phyloP scores from a whole-genome alignment of 2,329 filamentous ascomycete genomes.

The Geosmithia flava region DNA sequence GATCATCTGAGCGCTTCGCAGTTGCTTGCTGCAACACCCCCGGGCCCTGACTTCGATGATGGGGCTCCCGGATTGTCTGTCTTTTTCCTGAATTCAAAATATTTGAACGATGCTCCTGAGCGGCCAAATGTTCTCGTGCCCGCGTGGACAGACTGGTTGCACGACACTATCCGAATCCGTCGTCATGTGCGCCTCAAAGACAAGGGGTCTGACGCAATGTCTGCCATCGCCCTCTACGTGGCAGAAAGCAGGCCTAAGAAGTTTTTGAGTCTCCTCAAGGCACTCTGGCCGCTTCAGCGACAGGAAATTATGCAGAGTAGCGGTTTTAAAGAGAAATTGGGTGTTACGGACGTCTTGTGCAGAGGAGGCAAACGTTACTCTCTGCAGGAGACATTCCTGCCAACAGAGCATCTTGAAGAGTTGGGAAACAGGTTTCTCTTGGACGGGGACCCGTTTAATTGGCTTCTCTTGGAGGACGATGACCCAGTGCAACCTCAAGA shows the following conservation, averaged over 20 bases:
- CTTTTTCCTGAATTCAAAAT: background rate
- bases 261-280: background rate
- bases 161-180: background rate
- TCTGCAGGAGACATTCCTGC: background rate
- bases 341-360: background rate
- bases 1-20: background rate
- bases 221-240: background rate
- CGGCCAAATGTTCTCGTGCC: background rate
- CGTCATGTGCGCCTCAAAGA: background rate
- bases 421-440: slow-evolving; percentile 1
- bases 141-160: background rate
- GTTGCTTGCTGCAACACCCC: background rate
- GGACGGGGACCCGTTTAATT: background rate
- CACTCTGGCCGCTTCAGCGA: background rate
- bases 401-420: background rate
- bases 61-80: slow-evolving; percentile 1
- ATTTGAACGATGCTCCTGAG: background rate
- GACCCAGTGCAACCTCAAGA: background rate
- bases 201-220: background rate
- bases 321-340: background rate
- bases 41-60: background rate
- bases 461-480: background rate
- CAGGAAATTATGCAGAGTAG: background rate
- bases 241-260: background rate
- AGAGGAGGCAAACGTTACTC: background rate